Evolutionary conservation across 176 grass and related monocot species (phyloP).

Genomic region (Miscanthus lutarioriparius): DNA sequence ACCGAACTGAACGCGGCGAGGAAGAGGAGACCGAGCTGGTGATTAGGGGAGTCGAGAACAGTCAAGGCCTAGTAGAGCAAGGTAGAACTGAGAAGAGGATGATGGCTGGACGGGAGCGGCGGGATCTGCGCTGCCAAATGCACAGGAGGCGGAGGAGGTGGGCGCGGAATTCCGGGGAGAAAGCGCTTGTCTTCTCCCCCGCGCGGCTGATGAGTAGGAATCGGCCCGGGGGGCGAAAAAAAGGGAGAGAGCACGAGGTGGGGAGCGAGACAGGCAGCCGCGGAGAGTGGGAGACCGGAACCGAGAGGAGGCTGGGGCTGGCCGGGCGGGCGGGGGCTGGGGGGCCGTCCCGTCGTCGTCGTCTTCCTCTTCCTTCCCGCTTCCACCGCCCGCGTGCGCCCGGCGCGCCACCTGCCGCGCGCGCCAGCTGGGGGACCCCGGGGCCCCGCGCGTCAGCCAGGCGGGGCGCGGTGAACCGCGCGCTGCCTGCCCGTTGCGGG

Average conservation of each 20-base stretch:
- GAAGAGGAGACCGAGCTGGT: not conserved
- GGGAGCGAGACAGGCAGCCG: not conserved
- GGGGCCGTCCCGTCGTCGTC: not conserved
- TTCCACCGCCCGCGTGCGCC: not conserved
- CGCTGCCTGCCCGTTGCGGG: not conserved
- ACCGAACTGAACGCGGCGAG: not conserved
- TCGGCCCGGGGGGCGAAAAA: not conserved
- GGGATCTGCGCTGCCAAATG: slow-evolving; percentile 11
- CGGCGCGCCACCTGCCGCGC: slow-evolving; percentile 16
- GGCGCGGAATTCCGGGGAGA: not conserved
- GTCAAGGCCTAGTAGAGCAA: not conserved
- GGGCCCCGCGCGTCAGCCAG: not conserved
- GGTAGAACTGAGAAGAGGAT: not conserved
- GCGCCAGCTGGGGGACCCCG: not conserved
- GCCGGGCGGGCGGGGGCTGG: not conserved
- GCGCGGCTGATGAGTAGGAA: not conserved
- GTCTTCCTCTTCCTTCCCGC: not conserved
- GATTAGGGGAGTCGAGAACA: slow-evolving; percentile 20
- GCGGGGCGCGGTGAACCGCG: not conserved
- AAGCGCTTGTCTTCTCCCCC: not conserved
- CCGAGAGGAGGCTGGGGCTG: not conserved
- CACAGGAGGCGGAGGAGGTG: not conserved
- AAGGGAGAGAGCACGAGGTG: not conserved
- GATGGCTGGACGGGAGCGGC: not conserved
- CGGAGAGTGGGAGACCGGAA: slow-evolving; percentile 31